A percentile compares a stretch with the other conserved stretches of the same genome.
phyloP scores from a whole-genome alignment of 805 yeast species.

The Naumovozyma baii region DNA sequence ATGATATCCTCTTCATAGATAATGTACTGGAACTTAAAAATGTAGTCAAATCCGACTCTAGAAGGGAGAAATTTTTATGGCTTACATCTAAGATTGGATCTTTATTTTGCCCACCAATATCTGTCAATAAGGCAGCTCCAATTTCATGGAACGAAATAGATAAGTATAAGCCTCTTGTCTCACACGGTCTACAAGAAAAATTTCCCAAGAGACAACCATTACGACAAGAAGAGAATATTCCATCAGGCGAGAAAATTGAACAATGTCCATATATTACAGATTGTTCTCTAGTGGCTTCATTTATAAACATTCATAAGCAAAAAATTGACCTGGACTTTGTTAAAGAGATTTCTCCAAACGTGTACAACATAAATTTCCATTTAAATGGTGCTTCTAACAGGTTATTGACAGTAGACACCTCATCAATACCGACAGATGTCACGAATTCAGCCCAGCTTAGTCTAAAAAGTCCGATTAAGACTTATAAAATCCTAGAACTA shows the following conservation, averaged over 20 bases:
- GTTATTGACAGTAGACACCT: conserved; percentile 16
- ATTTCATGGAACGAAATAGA: conserved; percentile 12
- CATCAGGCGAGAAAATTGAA: conserved; percentile 5
- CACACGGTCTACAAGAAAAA: conserved; percentile 2
- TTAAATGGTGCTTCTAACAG: conserved; percentile 23
- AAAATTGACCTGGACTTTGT: conserved; percentile 8
- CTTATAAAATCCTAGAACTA: conserved; percentile 48
- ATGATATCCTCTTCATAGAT: conserved; percentile 9
- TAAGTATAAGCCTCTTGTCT: conserved; percentile 1
- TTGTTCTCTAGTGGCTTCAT: conserved; percentile 68
- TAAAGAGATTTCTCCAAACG: conserved; percentile 8
- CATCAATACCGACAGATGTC: conserved; percentile 14
- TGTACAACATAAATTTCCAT: conserved; percentile 16
- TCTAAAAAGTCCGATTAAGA: conserved; percentile 7
- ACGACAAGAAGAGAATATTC: background rate
- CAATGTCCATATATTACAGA: conserved; percentile 34
- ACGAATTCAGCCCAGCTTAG: conserved; percentile 12
- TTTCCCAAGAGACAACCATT: conserved; percentile 6
- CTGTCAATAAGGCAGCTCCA: conserved; percentile 14
- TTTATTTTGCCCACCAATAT: conserved; percentile 22
- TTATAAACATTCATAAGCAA: conserved; percentile 40
- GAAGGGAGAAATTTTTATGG: conserved; percentile 17
- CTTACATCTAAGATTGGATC: conserved; percentile 14
- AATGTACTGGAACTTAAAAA: conserved; percentile 10
- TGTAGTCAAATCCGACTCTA: conserved; percentile 4